Conservation (phyloP, 2,329 filamentous ascomycete species). For the Fusarium hainanense region DNA sequence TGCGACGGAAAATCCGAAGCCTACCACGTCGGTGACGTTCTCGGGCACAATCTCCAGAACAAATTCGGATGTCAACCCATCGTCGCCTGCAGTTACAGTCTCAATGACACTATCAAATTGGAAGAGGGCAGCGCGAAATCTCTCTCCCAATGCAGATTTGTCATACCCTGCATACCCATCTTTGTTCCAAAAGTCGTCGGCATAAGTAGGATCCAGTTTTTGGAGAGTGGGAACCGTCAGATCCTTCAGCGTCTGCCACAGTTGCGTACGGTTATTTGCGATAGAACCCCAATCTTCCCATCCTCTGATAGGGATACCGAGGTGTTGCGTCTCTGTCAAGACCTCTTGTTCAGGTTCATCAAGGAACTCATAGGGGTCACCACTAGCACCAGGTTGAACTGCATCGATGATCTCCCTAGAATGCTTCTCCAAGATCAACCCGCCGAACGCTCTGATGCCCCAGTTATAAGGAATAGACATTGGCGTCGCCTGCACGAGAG, state of each 20-base stretch:
- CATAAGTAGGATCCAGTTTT: not conserved
- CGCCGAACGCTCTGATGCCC: conserved; percentile 18
- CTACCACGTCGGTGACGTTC: not conserved
- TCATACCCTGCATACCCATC: conserved; percentile 21
- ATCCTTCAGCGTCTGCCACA: not conserved
- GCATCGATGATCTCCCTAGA: not conserved
- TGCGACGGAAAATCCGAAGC: not conserved
- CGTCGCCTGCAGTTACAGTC: not conserved
- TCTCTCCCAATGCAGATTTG: conserved; percentile 12
- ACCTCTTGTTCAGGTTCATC: not conserved
- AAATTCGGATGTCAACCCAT: not conserved
- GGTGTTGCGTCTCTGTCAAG: not conserved
- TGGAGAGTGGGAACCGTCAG: not conserved
- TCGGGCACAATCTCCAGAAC: not conserved
- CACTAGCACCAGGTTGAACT: not conserved
- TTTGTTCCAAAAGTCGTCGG: not conserved
- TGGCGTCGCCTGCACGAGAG: conserved; percentile 34
- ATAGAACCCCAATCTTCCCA: not conserved
- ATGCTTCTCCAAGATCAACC: conserved; percentile 2
- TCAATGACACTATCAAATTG: not conserved
- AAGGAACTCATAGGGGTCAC: not conserved
- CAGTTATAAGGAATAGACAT: conserved; percentile 35
- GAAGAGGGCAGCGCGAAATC: conserved; percentile 9
- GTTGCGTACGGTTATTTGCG: not conserved
- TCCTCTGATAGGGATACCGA: not conserved